Conservation (phyloP, 352 stramenopile species). For the Globisporangium viniferum region DNA sequence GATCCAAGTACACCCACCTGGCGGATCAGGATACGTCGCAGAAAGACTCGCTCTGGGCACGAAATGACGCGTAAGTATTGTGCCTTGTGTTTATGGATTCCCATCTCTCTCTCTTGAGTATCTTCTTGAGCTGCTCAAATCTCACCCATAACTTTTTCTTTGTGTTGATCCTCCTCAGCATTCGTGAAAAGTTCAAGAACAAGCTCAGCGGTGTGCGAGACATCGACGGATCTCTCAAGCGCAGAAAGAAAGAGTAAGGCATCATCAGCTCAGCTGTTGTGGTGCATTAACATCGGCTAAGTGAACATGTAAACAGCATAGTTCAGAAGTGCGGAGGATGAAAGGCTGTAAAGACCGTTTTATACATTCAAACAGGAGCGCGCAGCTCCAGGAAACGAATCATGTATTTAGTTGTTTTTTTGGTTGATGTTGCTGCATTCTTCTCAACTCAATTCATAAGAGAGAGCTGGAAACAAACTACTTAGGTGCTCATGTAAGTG, state of each 20-base stretch:
- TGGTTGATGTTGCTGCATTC: conserved; percentile 1
- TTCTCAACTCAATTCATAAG: background rate
- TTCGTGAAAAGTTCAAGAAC: conserved; percentile 78
- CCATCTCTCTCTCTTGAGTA: background rate
- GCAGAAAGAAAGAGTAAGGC: conserved; percentile 62
- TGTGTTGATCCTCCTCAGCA: conserved; percentile 23
- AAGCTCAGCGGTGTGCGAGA: conserved; percentile 74
- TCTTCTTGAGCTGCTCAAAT: background rate
- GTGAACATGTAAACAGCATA: background rate
- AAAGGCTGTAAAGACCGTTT: background rate
- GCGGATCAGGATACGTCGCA: conserved; percentile 95
- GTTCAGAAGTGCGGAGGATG: background rate
- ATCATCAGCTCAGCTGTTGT: too few relatives aligned
- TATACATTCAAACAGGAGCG: conserved; percentile 8
- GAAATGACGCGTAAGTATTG: conserved; percentile 53
- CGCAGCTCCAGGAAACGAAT: conserved; percentile 4
- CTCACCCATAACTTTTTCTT: background rate
- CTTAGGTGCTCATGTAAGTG: conserved; percentile 96
- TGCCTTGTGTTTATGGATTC: background rate
- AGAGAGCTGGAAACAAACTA: conserved; percentile 2
- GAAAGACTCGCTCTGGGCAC: conserved; percentile 75
- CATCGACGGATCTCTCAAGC: conserved; percentile 52
- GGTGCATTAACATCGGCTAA: background rate
- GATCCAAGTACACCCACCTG: conserved; percentile 98
- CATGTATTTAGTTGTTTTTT: conserved; percentile 11